Evolutionary conservation across 1,139 yeast genomes (phyloP), one percentile per base, ranked within the genome.

Genomic region (Hyphopichia pseudoburtonii): DNA sequence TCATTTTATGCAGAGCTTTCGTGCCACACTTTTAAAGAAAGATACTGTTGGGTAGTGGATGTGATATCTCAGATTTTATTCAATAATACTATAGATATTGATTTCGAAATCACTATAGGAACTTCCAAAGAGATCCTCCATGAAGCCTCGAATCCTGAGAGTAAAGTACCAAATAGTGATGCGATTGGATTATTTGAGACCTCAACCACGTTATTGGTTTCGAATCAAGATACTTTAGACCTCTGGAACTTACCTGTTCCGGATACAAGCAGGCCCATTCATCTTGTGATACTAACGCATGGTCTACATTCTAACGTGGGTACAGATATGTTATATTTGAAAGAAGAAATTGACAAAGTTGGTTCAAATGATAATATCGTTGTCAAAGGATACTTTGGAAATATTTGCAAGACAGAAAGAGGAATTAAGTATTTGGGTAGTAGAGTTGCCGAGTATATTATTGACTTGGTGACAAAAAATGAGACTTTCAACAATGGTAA

Each of bases 231-330:
- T 44, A 85, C 95, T 0, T 50, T 73, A 19, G 95, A 86, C 51
- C 57, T 90, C 22, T 89, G 97, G 97, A 80, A 69, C 44, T 43
- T 70, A 21, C 76, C 77, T 0, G 53, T 68, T 0, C 83, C 85
- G 0, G 49, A 66, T 2, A 60, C 66, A 5, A 48, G 57, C 5
- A 62, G 62, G 33, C 84, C 86, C 1, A 69, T 80, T 7, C 96
- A 88, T 59, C 64, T 88, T 42, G 92, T 87, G 19, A 70, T 88
- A 2, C 52, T 92, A 23, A 86, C 96, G 0, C 98, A 92, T 60
- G 99, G 99, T 0, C 64, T 92, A 28, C 96, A 89, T 56, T 87
- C 97, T 0, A 92, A 92, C 54, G 79, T 84, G 0, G 79, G 94
- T 2, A 86, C 95, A 0, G 99, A 92, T 57, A 77, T 92, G 92